Base-by-base conservation (phyloP, 257 asterid species). In the Thymus mandschuricus region DNA sequence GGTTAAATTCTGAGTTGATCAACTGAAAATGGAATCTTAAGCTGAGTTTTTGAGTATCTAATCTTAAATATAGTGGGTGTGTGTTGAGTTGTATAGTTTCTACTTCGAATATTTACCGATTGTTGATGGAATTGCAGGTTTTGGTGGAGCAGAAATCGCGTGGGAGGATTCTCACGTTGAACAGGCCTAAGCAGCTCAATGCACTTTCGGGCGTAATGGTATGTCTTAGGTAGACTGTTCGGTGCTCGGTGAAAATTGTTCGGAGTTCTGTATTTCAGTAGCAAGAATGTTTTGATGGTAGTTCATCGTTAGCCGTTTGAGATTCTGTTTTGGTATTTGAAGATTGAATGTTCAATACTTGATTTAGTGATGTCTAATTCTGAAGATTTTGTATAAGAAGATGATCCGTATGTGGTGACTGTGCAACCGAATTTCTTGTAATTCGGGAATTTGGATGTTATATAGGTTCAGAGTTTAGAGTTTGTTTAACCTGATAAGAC, bases 121-220 rank as follows among this genome's bases (percentile, higher is more conserved):
- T 60, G 5, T 56, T 7, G 59, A 54, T 45, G n/a, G 60, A 58
- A 33, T 28, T 48, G 79, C 86, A 94, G 99, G 87, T 91, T 73
- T 77, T 87, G 79, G 86, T 77, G 75, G 96, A 86, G 66, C 85
- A 84, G 77, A 85, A 73, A 54, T 77, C 86, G 5, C 70, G 81
- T 60, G 81, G 66, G 45, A 85, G 89, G 79, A 78, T 82, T 50
- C 55, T 89, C 63, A 76, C 80, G 43, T 56, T 94, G 60, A 94
- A 94, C 81, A 80, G 98, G 76, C 88, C 97, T 45, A 91, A 89
- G 83, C 97, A 91, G 79, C 89, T 94, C 52, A 94, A 91, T 85
- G 98, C 98, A 15, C 90, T 82, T 38, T 86, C 96, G 27, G 69
- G 29, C 5, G 76, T 75, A 41, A 94, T 94, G 97, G 99, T 89